A percentile compares a stretch with the other conserved stretches of the same genome.
Evolutionary conservation across 2,329 filamentous ascomycete species (phyloP).

Genomic region (Seiridium cupressi): DNA sequence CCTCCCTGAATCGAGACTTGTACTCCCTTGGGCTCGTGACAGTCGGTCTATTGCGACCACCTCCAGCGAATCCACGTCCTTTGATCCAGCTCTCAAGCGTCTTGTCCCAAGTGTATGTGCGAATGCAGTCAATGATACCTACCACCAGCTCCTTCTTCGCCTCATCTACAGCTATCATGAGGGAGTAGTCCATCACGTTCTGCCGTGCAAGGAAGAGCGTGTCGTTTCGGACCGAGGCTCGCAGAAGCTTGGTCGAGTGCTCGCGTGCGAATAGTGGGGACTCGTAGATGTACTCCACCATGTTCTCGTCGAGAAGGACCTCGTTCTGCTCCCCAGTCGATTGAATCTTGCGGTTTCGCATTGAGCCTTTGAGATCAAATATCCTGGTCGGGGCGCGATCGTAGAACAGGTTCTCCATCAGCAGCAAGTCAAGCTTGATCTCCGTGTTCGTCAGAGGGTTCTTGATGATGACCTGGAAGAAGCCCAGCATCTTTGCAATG

Average conservation of each 20-base stretch:
- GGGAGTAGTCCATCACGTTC: slow-evolving; percentile 98
- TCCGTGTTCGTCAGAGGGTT: slow-evolving; percentile 89
- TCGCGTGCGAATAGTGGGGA: slow-evolving; percentile 93
- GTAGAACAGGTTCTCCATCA: slow-evolving; percentile 99
- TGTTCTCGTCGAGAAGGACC: slow-evolving; percentile 95
- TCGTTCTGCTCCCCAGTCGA: slow-evolving; percentile 95
- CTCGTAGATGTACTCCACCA: slow-evolving; percentile 99
- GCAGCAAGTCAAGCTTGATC: slow-evolving; percentile 87
- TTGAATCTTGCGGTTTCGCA: slow-evolving; percentile 97
- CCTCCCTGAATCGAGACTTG: slow-evolving; percentile 90
- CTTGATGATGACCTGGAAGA: slow-evolving; percentile 97
- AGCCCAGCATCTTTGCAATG: slow-evolving; percentile 98
- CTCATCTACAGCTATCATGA: slow-evolving; percentile 98
- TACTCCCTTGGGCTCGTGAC: slow-evolving; percentile 98
- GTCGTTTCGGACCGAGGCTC: slow-evolving; percentile 94
- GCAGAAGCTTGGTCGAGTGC: slow-evolving; percentile 90
- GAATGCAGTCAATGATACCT: slow-evolving; percentile 96
- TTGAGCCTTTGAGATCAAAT: slow-evolving; percentile 95
- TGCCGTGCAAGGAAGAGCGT: slow-evolving; percentile 92
- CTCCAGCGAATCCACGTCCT: slow-evolving; percentile 79
- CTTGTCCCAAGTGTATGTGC: slow-evolving; percentile 99
- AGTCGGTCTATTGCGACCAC: slow-evolving; percentile 80
- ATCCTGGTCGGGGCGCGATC: slow-evolving; percentile 86
- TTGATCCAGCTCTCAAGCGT: slow-evolving; percentile 99
- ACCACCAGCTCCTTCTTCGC: slow-evolving; percentile 86